phyloP scores from a whole-genome alignment of 2,329 filamentous ascomycete species.

The Beauveria australis region DNA sequence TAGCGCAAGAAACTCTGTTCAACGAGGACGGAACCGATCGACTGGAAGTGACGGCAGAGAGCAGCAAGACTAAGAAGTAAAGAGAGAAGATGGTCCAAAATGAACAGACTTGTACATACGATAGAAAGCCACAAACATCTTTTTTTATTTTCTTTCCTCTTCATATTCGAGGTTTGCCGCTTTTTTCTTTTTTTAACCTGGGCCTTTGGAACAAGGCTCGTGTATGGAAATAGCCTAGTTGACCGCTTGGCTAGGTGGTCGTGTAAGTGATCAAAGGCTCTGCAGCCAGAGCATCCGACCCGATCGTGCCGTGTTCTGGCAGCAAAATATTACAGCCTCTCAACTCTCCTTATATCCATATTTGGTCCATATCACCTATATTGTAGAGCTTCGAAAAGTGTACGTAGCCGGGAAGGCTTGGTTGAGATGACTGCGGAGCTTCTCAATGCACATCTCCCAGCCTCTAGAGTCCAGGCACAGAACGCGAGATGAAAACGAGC shows the following conservation, averaged over 20 bases:
- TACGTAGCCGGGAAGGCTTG: not conserved
- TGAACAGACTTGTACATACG: not conserved
- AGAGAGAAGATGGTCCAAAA: not conserved
- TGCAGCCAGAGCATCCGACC: not conserved
- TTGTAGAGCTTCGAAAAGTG: not conserved
- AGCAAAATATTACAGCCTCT: no score
- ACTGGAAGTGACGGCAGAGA: not conserved
- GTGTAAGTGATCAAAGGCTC: no score
- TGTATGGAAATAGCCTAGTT: not conserved
- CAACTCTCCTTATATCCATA: not conserved
- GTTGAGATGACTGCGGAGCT: no score
- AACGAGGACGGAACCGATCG: constrained; percentile 34
- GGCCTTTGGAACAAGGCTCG: not conserved
- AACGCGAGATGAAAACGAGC: no score
- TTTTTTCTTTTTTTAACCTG: not conserved
- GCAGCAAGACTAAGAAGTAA: constrained; percentile 24
- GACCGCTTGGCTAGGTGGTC: no score
- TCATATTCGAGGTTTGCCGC: not conserved
- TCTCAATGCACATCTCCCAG: no score
- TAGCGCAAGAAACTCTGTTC: constrained; percentile 57
- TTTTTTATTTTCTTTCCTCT: not conserved
- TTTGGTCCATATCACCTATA: not conserved
- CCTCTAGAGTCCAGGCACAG: no score
- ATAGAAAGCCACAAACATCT: not conserved
- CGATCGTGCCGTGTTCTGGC: not conserved